These are phyloP conservation scores for Xylaria sp. DNA, from an alignment of 2,329 filamentous ascomycete genomes.

Conservation along the genomic window DNA sequence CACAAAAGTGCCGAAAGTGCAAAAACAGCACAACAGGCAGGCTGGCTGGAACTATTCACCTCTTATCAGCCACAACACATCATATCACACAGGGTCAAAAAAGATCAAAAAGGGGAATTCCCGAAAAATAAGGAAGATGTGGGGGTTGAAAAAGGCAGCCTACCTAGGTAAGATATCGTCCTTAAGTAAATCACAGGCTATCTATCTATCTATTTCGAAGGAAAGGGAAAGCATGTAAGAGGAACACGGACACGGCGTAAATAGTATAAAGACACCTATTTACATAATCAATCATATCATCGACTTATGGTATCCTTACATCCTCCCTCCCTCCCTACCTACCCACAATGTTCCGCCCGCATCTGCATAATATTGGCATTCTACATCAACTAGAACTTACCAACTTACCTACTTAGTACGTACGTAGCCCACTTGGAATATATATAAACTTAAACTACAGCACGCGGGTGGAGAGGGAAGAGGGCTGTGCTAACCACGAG, in stretches of 20 bases:
- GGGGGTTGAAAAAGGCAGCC: neutral
- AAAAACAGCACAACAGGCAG: neutral
- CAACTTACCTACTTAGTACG: neutral
- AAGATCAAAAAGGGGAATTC: neutral
- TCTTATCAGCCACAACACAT: neutral
- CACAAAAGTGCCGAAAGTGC: neutral
- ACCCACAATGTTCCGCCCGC: neutral
- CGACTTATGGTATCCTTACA: neutral
- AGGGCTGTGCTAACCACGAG: neutral
- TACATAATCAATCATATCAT: too few species aligned
- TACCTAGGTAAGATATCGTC: neutral
- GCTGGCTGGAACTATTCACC: neutral
- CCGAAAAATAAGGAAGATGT: neutral
- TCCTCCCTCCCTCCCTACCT: neutral
- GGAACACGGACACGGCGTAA: too few species aligned
- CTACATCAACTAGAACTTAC: neutral
- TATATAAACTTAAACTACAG: neutral
- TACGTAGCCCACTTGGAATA: neutral
- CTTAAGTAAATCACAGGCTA: neutral
- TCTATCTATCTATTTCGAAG: neutral
- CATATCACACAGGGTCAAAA: neutral
- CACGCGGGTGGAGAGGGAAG: neutral
- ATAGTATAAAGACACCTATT: too few species aligned
- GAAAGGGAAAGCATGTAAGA: neutral
- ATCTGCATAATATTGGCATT: slow-evolving; percentile 27